Evolutionary conservation across 148 eudicot genomes (phyloP).

Genomic region (Fagopyrum tataricum): DNA sequence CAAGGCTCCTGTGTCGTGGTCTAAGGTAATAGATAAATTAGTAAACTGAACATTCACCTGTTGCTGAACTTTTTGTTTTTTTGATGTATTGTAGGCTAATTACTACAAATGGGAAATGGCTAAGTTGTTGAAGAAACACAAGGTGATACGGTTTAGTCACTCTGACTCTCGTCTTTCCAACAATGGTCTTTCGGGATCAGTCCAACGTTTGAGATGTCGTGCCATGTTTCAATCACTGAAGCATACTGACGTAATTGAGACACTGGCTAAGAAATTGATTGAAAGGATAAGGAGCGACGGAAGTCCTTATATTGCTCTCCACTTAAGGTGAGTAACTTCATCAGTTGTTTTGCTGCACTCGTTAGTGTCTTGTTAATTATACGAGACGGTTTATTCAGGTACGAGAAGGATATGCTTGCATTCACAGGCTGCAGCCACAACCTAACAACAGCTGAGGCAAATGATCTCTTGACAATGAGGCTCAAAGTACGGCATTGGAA

Average conservation of each 20-base stretch:
- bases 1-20: slow-evolving; percentile 70
- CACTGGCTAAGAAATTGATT: slow-evolving; percentile 35
- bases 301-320: slow-evolving; percentile 58
- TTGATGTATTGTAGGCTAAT: slow-evolving; percentile 33
- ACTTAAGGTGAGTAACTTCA: slow-evolving; percentile 40
- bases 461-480: slow-evolving; percentile 49
- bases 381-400: slow-evolving; percentile 24
- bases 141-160: slow-evolving; percentile 50
- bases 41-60: not conserved
- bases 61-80: not conserved
- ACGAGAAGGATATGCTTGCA: slow-evolving; percentile 85
- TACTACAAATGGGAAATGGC: slow-evolving; percentile 48
- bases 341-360: not conserved
- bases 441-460: slow-evolving; percentile 31
- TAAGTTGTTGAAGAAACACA: slow-evolving; percentile 35
- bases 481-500: slow-evolving; percentile 56
- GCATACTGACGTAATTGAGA: slow-evolving; percentile 45
- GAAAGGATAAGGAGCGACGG: slow-evolving; percentile 31
- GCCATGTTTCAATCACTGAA: slow-evolving; percentile 54
- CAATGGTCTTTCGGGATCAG: slow-evolving; percentile 47
- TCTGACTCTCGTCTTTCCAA: slow-evolving; percentile 65
- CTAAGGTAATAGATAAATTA: slow-evolving; percentile 38
- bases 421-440: slow-evolving; percentile 80
- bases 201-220: slow-evolving; percentile 59
- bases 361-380: not conserved